Conservation (phyloP, 2,329 filamentous ascomycete species). For the Aureobasidium pullulans region DNA sequence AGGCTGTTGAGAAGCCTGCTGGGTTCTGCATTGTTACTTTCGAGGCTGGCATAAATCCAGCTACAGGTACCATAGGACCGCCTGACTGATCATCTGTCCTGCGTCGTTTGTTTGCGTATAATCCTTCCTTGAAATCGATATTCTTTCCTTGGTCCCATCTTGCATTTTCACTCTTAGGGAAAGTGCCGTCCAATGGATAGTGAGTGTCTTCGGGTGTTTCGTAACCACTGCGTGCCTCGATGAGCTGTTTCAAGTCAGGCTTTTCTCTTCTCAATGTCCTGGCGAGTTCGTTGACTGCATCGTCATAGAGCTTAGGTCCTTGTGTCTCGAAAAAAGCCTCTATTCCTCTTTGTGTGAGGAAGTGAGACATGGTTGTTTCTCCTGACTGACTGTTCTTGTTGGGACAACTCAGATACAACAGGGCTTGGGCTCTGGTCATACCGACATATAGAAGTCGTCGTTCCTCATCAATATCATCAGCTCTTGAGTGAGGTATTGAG, state of each 20-base stretch:
- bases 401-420: slow-evolving; percentile 81
- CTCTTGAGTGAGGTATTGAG: slow-evolving; percentile 79
- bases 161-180: slow-evolving; percentile 25
- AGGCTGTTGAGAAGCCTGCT: slow-evolving; percentile 23
- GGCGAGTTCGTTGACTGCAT: slow-evolving; percentile 58
- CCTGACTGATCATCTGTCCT: neutral
- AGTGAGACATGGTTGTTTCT: slow-evolving; percentile 61
- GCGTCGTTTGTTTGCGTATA: neutral
- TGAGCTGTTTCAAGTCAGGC: slow-evolving; percentile 50
- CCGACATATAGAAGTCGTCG: slow-evolving; percentile 85
- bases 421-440: slow-evolving; percentile 84
- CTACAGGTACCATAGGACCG: slow-evolving; percentile 4
- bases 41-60: slow-evolving; percentile 17
- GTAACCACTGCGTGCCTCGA: slow-evolving; percentile 40
- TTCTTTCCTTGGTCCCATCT: slow-evolving; percentile 30
- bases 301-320: slow-evolving; percentile 62
- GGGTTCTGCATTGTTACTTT: slow-evolving; percentile 22
- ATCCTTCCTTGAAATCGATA: slow-evolving; percentile 3
- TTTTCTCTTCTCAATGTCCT: slow-evolving; percentile 60
- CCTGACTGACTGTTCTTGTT: slow-evolving; percentile 56
- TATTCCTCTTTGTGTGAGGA: slow-evolving; percentile 53
- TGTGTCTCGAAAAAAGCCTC: slow-evolving; percentile 48
- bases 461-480: slow-evolving; percentile 83
- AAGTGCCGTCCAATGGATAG: slow-evolving; percentile 59
- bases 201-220: slow-evolving; percentile 58